A percentile compares a stretch with the other conserved stretches of the same genome.
Evolutionary conservation across 495 filamentous ascomycete species (phyloP).

Genomic region (Hypoxylon lienhwacheense): DNA sequence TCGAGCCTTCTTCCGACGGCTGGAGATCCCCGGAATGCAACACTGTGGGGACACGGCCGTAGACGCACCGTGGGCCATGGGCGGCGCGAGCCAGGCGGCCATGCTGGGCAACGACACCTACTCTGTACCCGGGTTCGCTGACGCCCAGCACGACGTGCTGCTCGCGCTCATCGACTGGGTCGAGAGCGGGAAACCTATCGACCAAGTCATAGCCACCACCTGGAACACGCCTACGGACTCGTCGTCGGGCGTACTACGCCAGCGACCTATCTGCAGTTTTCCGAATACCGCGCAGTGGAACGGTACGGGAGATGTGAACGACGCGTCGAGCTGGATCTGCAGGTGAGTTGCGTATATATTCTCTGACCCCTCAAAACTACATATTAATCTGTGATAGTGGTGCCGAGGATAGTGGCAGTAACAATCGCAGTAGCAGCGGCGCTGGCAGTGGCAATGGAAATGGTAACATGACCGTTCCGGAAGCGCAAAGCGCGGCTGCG

Average conservation of each 20-base stretch:
- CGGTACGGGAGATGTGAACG: constrained; percentile 22
- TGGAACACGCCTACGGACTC: constrained; percentile 37
- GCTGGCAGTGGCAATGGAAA: too few relatives aligned
- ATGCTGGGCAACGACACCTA: constrained; percentile 35
- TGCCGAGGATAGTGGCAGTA: too few relatives aligned
- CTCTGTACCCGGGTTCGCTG: constrained; percentile 46
- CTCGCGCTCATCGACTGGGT: constrained; percentile 54
- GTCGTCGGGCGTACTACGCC: constrained; percentile 38
- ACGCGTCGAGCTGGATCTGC: constrained; percentile 38
- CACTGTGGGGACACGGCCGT: constrained; percentile 38
- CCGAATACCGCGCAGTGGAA: constrained; percentile 39
- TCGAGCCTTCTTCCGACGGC: constrained; percentile 42
- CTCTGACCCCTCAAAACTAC: too few relatives aligned
- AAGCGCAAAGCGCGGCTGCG: constrained; percentile 5
- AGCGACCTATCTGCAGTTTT: constrained; percentile 46
- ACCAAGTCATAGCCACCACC: constrained; percentile 46
- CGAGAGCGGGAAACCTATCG: constrained; percentile 41
- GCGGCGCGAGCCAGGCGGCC: constrained; percentile 34
- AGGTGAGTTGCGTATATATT: constrained; percentile 23
- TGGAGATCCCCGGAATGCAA: constrained; percentile 47
- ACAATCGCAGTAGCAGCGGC: too few relatives aligned
- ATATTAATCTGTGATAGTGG: too few relatives aligned
- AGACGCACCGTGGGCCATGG: constrained; percentile 47
- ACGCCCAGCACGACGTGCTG: constrained; percentile 49
- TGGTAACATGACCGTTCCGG: not conserved